Evolutionary conservation across 805 yeast species (phyloP).

Genomic region (Yarrowia sp.): DNA sequence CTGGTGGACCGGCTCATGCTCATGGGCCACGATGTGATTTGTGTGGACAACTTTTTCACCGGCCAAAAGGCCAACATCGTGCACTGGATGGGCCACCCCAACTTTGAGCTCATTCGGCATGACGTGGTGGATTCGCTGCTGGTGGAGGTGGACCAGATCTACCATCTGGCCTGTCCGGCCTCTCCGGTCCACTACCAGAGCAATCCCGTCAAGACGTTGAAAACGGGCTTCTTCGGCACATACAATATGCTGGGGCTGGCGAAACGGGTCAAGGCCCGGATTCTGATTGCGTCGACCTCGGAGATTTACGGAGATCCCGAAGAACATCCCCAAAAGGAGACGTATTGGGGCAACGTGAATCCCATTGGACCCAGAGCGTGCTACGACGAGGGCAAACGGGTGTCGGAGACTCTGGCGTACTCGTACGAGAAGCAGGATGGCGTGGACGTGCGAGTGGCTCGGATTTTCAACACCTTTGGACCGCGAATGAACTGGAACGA

Average conservation of each 20-base stretch:
- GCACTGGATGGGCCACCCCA: conserved; percentile 48
- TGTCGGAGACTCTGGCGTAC: conserved; percentile 46
- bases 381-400: conserved; percentile 48
- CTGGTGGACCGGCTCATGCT: conserved; percentile 46
- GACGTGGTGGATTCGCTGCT: conserved; percentile 47
- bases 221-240: conserved; percentile 47
- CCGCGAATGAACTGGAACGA: conserved; percentile 48
- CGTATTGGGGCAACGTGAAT: conserved; percentile 47
- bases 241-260: conserved; percentile 47
- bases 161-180: conserved; percentile 47
- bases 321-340: conserved; percentile 46
- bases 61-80: conserved; percentile 45
- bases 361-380: conserved; percentile 46
- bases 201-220: conserved; percentile 47
- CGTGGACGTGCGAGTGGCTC: conserved; percentile 46
- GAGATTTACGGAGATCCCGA: conserved; percentile 48
- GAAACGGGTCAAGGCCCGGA: conserved; percentile 47
- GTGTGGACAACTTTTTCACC: conserved; percentile 46
- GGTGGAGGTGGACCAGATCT: conserved; percentile 47
- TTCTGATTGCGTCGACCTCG: conserved; percentile 46
- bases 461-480: conserved; percentile 47
- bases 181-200: conserved; percentile 47
- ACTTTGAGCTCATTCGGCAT: conserved; percentile 46
- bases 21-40: conserved; percentile 46
- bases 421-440: conserved; percentile 45